phyloP scores from a whole-genome alignment of 2,329 filamentous ascomycete genomes.

The Botrytis byssoidea region DNA sequence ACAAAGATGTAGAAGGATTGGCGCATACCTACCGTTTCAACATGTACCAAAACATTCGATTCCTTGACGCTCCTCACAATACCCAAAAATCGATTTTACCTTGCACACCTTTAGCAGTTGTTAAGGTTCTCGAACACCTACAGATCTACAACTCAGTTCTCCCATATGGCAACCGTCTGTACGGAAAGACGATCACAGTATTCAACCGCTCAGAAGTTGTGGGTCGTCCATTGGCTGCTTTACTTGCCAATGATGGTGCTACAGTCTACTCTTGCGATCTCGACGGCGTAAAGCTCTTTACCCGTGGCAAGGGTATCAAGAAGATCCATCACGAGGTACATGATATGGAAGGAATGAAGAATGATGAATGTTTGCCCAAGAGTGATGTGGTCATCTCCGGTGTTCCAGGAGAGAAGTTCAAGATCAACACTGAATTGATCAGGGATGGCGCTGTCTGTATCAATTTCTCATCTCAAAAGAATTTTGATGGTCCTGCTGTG shows the following conservation, averaged over 20 bases:
- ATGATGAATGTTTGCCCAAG: constrained; percentile 78
- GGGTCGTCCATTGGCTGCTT: constrained; percentile 83
- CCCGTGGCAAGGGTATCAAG: constrained; percentile 81
- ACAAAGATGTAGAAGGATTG: constrained; percentile 94
- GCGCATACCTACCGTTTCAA: constrained; percentile 95
- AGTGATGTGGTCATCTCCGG: constrained; percentile 95
- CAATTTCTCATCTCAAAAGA: constrained; percentile 95
- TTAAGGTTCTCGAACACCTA: constrained; percentile 95
- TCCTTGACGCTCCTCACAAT: constrained; percentile 76
- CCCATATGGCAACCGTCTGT: constrained; percentile 87
- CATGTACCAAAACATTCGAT: constrained; percentile 99
- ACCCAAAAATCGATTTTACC: constrained; percentile 88
- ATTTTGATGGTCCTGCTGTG: constrained; percentile 80
- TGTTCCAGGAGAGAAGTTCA: constrained; percentile 84
- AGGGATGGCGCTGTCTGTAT: constrained; percentile 95
- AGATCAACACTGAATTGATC: constrained; percentile 80
- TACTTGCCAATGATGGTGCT: constrained; percentile 94
- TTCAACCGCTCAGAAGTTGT: constrained; percentile 97
- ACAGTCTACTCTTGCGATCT: constrained; percentile 94
- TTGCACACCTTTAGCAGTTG: constrained; percentile 91
- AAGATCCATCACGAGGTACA: constrained; percentile 83
- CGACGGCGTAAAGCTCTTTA: constrained; percentile 88
- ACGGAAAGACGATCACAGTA: constrained; percentile 91
- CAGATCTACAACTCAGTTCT: constrained; percentile 96
- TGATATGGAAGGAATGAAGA: constrained; percentile 69